phyloP scores from a whole-genome alignment of 2,329 filamentous ascomycete species.

The Sarocladiaceae sp. region DNA sequence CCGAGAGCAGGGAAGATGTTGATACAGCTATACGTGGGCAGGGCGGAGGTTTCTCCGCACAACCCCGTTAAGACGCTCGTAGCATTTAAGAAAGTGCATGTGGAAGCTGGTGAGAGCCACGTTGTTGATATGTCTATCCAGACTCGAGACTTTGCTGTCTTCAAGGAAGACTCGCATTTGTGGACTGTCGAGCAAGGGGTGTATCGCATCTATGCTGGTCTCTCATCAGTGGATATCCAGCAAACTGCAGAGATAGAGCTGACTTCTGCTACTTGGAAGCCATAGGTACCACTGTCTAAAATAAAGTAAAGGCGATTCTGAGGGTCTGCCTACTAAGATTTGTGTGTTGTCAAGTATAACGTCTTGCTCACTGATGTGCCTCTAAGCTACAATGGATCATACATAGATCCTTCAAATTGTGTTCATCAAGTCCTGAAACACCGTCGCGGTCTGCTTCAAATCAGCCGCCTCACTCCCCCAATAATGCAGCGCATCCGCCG shows the following conservation, averaged over 20 bases:
- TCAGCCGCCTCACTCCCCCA: too few relatives aligned
- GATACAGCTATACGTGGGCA: slow-evolving; percentile 46
- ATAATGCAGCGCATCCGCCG: too few relatives aligned
- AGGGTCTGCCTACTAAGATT: too few relatives aligned
- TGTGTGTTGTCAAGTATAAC: too few relatives aligned
- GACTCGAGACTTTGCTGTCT: slow-evolving; percentile 23
- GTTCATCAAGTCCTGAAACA: too few relatives aligned
- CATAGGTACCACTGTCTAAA: not conserved
- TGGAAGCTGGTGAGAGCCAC: slow-evolving; percentile 18
- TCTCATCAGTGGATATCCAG: slow-evolving; percentile 19
- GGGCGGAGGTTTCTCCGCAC: slow-evolving; percentile 9
- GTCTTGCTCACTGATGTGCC: too few relatives aligned
- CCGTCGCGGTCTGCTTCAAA: too few relatives aligned
- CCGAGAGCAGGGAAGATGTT: slow-evolving; percentile 40
- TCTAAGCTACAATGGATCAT: too few relatives aligned
- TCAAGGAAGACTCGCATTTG: slow-evolving; percentile 16
- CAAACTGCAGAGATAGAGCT: not conserved
- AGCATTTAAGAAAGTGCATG: slow-evolving; percentile 23
- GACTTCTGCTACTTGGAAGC: not conserved
- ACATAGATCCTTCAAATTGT: too few relatives aligned
- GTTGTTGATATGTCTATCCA: slow-evolving; percentile 14
- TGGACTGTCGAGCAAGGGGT: slow-evolving; percentile 24
- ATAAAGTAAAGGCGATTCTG: not conserved
- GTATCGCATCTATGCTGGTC: slow-evolving; percentile 21
- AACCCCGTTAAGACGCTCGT: slow-evolving; percentile 26